These are phyloP conservation scores for Cairneyella variabilis DNA, from an alignment of 495 filamentous ascomycete genomes.

Conservation along the genomic window DNA sequence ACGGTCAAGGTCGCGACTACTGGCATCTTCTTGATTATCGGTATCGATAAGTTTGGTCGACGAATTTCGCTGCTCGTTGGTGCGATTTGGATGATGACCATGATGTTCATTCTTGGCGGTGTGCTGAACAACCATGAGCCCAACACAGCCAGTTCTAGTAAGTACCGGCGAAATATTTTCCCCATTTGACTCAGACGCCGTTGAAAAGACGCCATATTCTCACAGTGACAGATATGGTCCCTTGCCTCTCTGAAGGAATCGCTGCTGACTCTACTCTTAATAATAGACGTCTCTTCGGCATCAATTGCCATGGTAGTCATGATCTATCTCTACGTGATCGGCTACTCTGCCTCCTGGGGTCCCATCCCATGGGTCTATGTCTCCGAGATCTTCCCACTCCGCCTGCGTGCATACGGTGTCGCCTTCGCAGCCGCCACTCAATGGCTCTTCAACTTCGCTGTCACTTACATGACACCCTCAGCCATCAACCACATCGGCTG, in stretches of 20 bases:
- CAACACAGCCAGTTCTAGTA: conserved; percentile 15
- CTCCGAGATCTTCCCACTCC: conserved; percentile 49
- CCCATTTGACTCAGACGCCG: too few relatives aligned
- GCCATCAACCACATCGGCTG: conserved; percentile 48
- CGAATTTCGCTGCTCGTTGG: conserved; percentile 19
- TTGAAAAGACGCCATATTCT: too few relatives aligned
- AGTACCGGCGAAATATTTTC: too few relatives aligned
- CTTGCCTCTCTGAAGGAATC: background rate
- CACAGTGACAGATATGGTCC: too few relatives aligned
- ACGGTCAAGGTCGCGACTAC: conserved; percentile 37
- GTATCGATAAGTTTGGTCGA: conserved; percentile 22
- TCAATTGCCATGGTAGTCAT: conserved; percentile 47
- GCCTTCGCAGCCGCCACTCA: conserved; percentile 45
- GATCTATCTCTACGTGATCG: conserved; percentile 44
- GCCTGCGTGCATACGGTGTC: conserved; percentile 46
- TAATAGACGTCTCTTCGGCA: conserved; percentile 20
- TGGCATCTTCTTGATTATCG: conserved; percentile 17
- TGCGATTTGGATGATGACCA: conserved; percentile 18
- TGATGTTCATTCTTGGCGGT: conserved; percentile 22
- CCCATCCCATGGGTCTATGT: conserved; percentile 48
- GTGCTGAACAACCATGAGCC: conserved; percentile 20
- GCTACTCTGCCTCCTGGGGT: conserved; percentile 49
- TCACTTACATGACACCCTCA: conserved; percentile 49
- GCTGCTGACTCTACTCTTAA: background rate
- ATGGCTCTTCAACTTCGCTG: conserved; percentile 55